Evolutionary conservation across 257 asterid species (phyloP).

Genomic region (Galeopsis tetrahit): DNA sequence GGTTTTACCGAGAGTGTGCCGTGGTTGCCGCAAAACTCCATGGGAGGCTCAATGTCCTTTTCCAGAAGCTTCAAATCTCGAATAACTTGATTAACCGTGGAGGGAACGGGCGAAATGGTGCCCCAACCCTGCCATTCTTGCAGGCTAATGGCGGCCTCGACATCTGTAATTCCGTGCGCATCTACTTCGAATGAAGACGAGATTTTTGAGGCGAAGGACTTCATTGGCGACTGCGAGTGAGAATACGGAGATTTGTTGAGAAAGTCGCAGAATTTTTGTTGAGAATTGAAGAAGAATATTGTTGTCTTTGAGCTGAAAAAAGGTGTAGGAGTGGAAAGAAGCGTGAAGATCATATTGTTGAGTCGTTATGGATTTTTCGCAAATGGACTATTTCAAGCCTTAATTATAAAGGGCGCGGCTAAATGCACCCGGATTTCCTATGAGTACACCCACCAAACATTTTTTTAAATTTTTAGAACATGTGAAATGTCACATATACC

Average conservation of each 20-base stretch:
- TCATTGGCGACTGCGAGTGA: constrained; percentile 36
- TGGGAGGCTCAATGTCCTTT: constrained; percentile 48
- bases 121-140: constrained; percentile 99
- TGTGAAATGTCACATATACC: too few relatives aligned
- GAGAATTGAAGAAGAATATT: constrained; percentile 22
- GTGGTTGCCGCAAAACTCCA: constrained; percentile 84
- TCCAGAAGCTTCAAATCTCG: constrained; percentile 79
- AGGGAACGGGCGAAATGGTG: constrained; percentile 70
- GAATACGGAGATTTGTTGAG: constrained; percentile 25
- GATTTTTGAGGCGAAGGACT: constrained; percentile 36
- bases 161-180: constrained; percentile 25
- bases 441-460: too few relatives aligned
- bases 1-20: constrained; percentile 68
- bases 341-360: constrained; percentile 17
- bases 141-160: constrained; percentile 53
- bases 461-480: too few relatives aligned
- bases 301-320: constrained; percentile 36
- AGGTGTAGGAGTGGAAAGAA: constrained; percentile 20
- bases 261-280: constrained; percentile 26
- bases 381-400: not conserved
- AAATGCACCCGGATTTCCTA: too few relatives aligned
- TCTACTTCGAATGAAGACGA: constrained; percentile 31
- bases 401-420: too few relatives aligned
- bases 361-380: constrained; percentile 10
- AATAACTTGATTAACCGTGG: constrained; percentile 75